Percentiles rank a stretch among this genome's conserved stretches.
Conservation (phyloP, 23 red algal genomes). For the Gracilaria domingensis region DNA sequence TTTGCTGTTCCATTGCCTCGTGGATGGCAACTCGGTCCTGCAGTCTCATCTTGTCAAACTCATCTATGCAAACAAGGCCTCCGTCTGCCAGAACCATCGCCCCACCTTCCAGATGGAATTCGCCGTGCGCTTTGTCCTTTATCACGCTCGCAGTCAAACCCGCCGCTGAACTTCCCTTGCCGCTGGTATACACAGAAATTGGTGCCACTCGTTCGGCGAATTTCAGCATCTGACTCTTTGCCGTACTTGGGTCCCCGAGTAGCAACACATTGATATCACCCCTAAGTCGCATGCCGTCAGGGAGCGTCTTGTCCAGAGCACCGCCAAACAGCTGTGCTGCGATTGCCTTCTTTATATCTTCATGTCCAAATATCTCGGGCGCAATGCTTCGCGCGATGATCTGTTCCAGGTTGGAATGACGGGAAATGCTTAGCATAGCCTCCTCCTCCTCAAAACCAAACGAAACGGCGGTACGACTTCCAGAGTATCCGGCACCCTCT, state of each 20-base stretch:
- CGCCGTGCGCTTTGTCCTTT: constrained; percentile 86
- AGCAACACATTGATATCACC: constrained; percentile 91
- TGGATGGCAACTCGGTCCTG: constrained; percentile 94
- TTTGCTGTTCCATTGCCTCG: constrained; percentile 99
- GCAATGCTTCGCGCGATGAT: constrained; percentile 85
- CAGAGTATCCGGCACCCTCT: constrained; percentile 71
- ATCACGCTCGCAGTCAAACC: constrained; percentile 95
- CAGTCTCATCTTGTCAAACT: constrained; percentile 99
- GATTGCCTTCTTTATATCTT: constrained; percentile 94
- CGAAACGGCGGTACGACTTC: constrained; percentile 64
- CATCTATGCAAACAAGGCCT: constrained; percentile 97
- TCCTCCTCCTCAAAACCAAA: constrained; percentile 97
- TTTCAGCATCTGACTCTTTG: constrained; percentile 95
- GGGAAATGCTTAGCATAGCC: constrained; percentile 85
- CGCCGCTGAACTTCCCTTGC: constrained; percentile 88
- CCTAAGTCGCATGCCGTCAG: constrained; percentile 94
- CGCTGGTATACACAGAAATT: constrained; percentile 87
- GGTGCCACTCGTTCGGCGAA: constrained; percentile 89
- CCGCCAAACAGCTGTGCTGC: constrained; percentile 87
- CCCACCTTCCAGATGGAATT: constrained; percentile 95
- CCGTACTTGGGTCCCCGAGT: constrained; percentile 89
- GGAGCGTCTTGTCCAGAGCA: constrained; percentile 77
- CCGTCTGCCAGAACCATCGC: constrained; percentile 98
- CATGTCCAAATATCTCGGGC: constrained; percentile 96
- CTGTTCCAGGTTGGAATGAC: constrained; percentile 74